These are phyloP conservation scores for Groenewaldozyma salmanticensis DNA, from an alignment of 805 yeast species.

Conservation along the genomic window DNA sequence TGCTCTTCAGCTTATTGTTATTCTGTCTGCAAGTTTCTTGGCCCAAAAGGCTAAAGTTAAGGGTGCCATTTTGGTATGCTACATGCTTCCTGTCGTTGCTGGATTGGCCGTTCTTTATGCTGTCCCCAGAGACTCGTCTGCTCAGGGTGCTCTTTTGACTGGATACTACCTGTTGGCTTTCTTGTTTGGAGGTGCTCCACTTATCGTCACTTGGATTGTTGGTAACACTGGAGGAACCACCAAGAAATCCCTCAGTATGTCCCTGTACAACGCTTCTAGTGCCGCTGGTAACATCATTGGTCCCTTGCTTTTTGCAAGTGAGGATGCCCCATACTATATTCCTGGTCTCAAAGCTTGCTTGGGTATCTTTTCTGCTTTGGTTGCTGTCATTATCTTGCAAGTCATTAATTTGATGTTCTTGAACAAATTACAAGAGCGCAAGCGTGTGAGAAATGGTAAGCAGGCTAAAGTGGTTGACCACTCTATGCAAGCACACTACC, in stretches of 20 bases:
- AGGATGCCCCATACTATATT: constrained; percentile 50
- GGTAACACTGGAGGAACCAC: constrained; percentile 58
- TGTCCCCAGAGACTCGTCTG: constrained; percentile 26
- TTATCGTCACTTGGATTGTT: constrained; percentile 32
- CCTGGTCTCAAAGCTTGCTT: constrained; percentile 21
- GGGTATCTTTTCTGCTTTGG: constrained; percentile 29
- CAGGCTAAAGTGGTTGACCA: not conserved
- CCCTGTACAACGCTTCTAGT: constrained; percentile 50
- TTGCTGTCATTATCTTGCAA: constrained; percentile 30
- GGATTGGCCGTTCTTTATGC: constrained; percentile 35
- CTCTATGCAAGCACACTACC: constrained; percentile 1
- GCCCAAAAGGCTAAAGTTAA: constrained; percentile 27
- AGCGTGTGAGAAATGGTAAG: not conserved
- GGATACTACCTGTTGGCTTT: constrained; percentile 31
- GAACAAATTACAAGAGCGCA: not conserved
- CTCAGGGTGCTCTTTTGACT: constrained; percentile 30
- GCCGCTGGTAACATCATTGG: constrained; percentile 64
- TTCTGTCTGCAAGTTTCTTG: constrained; percentile 23
- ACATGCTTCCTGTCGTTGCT: constrained; percentile 30
- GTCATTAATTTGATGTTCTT: not conserved
- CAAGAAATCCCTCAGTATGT: constrained; percentile 52
- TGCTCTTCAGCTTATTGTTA: constrained; percentile 30
- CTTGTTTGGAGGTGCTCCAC: constrained; percentile 28
- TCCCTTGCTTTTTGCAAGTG: constrained; percentile 54
- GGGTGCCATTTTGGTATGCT: constrained; percentile 28